These are phyloP conservation scores for Wallacemonas collosoma DNA, from an alignment of 208 protist species.

Conservation along the genomic window DNA sequence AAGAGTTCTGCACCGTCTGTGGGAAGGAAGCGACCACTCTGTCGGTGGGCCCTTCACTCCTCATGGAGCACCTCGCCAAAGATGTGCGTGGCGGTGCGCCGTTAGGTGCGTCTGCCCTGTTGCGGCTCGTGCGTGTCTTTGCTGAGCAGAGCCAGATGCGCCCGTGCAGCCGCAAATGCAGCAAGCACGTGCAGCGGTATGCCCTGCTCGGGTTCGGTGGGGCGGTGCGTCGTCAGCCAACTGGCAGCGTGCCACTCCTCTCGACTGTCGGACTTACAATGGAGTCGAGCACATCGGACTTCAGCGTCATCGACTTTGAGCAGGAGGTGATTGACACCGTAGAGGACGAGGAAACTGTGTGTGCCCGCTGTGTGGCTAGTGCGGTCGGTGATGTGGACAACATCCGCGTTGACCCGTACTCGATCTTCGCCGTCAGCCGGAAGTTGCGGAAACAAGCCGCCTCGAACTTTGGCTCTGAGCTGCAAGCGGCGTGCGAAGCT, in stretches of 20 bases:
- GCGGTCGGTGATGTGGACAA: slow-evolving; percentile 76
- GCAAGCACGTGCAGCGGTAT: slow-evolving; percentile 68
- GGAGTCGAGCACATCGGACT: slow-evolving; percentile 30
- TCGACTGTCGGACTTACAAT: slow-evolving; percentile 20
- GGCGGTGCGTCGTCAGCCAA: slow-evolving; percentile 40
- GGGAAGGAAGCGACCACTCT: slow-evolving; percentile 35
- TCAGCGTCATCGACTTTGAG: slow-evolving; percentile 69
- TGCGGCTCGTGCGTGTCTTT: slow-evolving; percentile 53
- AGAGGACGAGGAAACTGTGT: slow-evolving; percentile 68
- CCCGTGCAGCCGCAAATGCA: slow-evolving; percentile 67
- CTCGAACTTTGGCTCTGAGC: slow-evolving; percentile 55
- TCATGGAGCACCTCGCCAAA: slow-evolving; percentile 53
- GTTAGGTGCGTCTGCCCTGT: slow-evolving; percentile 38
- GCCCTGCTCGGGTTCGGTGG: slow-evolving; percentile 74
- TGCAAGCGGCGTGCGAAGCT: slow-evolving; percentile 70
- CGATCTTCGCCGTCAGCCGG: slow-evolving; percentile 74
- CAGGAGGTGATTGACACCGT: slow-evolving; percentile 39
- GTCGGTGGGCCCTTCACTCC: slow-evolving; percentile 36
- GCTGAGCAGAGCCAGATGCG: slow-evolving; percentile 30
- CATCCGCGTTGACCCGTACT: slow-evolving; percentile 81
- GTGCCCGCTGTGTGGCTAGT: slow-evolving; percentile 79
- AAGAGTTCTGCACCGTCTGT: slow-evolving; percentile 51
- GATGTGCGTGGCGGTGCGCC: slow-evolving; percentile 35
- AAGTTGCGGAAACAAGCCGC: slow-evolving; percentile 45
- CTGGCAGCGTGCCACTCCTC: slow-evolving; percentile 35